Evolutionary conservation across 768 basidiomycete genomes (phyloP), one percentile per base, ranked within the genome.

Genomic region (Termitomyces sp.): DNA sequence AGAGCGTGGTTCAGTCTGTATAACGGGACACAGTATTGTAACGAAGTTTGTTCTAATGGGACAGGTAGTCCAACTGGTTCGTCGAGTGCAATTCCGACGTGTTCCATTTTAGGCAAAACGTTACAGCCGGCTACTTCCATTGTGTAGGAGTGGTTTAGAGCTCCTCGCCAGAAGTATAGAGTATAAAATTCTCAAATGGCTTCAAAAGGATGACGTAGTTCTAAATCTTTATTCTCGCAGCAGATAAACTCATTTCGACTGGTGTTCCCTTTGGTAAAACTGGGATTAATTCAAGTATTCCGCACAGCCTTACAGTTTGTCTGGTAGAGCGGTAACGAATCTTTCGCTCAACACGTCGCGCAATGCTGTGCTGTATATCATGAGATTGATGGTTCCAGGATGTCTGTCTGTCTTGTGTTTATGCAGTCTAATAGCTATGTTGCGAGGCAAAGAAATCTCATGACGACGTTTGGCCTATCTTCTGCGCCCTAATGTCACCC

Each of bases 331-430:
- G 64, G 74, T 5, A 80, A 87, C 56, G 87, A 90, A 65, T 76
- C 84, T 0, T 92, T 91, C 72, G 84, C 87, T 30, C 79, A 91
- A 33, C 92, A 90, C 64, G 81, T 92, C 47, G 84, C 92, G 6
- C 91, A 94, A 62, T 92, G 90, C 62, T 86, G 88, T 58, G 89
- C 90, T 43, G 77, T 90, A 38, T 92, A 87, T 70, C 83, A 92
- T 68, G 84, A 84, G 57, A 70, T 93, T 58, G 86, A 92, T 64
- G 88, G 87, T 72, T 93, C 85, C 76, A 92, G 90, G 90, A 69
- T 64, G 88, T 76, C 18, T 41, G 41, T 52, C 18, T 41, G 41
- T 52, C n/a, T 11, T 41, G 36, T 53, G 18, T 49, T 33, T 48
- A 43, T 50, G 49, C 24, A 55, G 38, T 49, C 41, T 36, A 22